Conservation (phyloP, 2,329 filamentous ascomycete species). For the Colletotrichum lini region DNA sequence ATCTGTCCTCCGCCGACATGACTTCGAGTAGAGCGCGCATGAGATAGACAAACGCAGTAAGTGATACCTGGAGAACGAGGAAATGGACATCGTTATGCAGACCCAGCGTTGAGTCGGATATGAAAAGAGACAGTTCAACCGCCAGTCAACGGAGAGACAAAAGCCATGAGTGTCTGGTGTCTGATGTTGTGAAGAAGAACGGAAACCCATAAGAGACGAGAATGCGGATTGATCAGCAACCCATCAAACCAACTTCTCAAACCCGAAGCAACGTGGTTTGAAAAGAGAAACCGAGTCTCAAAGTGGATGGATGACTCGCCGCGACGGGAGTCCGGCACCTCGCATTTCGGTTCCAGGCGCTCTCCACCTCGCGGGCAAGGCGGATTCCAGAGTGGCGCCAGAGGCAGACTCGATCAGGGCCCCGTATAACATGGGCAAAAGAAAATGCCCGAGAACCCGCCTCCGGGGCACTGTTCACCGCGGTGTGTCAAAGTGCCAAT, state of each 20-base stretch:
- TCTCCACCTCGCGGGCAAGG: constrained; percentile 11
- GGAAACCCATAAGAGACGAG: neutral
- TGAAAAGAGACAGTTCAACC: too few species aligned
- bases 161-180: too few species aligned
- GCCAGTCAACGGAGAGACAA: too few species aligned
- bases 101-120: too few species aligned
- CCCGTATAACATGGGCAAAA: neutral
- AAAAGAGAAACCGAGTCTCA: constrained; percentile 10
- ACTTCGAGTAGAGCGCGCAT: too few species aligned
- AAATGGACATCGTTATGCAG: too few species aligned
- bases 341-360: constrained; percentile 6
- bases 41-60: too few species aligned
- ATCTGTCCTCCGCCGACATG: too few species aligned
- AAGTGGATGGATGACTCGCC: neutral
- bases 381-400: constrained; percentile 10
- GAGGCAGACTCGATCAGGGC: constrained; percentile 10
- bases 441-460: neutral
- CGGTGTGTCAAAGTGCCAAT: constrained; percentile 18
- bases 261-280: neutral
- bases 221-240: neutral
- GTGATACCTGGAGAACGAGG: too few species aligned
- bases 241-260: neutral
- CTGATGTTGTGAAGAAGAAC: neutral
- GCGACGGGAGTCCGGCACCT: constrained; percentile 1
- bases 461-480: constrained; percentile 10